Evolutionary conservation across 1,284 basidiomycete species (phyloP).

Genomic region (Cryptococcus jaspeensis): DNA sequence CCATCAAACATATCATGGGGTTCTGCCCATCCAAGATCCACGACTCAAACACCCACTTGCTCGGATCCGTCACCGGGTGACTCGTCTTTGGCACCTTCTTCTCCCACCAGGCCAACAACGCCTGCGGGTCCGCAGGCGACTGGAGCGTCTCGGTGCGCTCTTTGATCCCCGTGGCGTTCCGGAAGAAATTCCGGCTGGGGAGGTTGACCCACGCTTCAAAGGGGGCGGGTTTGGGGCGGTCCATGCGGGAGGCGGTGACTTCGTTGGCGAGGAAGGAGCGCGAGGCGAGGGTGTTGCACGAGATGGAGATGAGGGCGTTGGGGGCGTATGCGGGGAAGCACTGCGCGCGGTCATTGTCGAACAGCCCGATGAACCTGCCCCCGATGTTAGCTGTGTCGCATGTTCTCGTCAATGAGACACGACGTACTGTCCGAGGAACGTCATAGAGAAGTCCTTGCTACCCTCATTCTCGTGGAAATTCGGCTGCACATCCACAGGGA

Average conservation of each 20-base stretch:
- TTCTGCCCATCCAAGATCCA: constrained; percentile 65
- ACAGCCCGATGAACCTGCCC: constrained; percentile 74
- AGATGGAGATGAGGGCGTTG: constrained; percentile 82
- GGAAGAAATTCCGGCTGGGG: constrained; percentile 73
- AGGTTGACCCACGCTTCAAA: constrained; percentile 64
- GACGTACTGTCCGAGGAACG: constrained; percentile 49
- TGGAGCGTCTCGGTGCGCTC: constrained; percentile 70
- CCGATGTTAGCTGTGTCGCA: background rate
- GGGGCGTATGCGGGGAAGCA: constrained; percentile 76
- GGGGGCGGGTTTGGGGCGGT: constrained; percentile 75
- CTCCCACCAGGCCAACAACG: constrained; percentile 49
- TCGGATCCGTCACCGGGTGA: constrained; percentile 68
- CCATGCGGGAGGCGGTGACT: constrained; percentile 48
- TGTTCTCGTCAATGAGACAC: background rate
- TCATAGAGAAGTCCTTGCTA: constrained; percentile 49
- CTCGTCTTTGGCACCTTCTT: constrained; percentile 69
- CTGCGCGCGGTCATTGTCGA: constrained; percentile 70
- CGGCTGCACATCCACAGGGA: constrained; percentile 40
- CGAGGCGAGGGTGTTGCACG: constrained; percentile 77
- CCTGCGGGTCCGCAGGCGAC: constrained; percentile 64
- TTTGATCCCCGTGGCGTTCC: constrained; percentile 62
- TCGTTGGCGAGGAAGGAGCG: constrained; percentile 51
- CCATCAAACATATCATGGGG: constrained; percentile 67
- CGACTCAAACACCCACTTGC: constrained; percentile 86
- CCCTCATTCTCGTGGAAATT: constrained; percentile 37